phyloP scores from a whole-genome alignment of 768 basidiomycete genomes.

The Xerocomus spinulosus region DNA sequence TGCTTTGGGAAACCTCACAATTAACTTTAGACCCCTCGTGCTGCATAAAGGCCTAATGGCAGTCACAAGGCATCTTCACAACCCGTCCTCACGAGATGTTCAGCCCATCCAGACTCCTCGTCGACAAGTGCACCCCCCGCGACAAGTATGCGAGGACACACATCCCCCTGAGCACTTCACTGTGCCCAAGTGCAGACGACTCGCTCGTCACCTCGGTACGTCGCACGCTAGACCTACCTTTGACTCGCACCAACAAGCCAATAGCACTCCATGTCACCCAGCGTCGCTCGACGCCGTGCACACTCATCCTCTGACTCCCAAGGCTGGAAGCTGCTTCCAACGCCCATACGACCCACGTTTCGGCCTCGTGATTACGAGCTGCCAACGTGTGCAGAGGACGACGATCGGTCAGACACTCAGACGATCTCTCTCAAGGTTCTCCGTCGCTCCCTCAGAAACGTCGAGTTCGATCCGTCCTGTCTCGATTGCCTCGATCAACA shows the following conservation, averaged over 20 bases:
- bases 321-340: slow-evolving; percentile 30
- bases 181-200: slow-evolving; percentile 28
- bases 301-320: slow-evolving; percentile 32
- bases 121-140: slow-evolving; percentile 33
- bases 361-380: slow-evolving; percentile 32
- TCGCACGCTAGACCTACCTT: neutral
- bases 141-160: slow-evolving; percentile 32
- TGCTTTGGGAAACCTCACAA: slow-evolving; percentile 13
- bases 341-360: slow-evolving; percentile 32
- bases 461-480: slow-evolving; percentile 39
- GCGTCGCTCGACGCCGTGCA: slow-evolving; percentile 26
- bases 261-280: slow-evolving; percentile 16
- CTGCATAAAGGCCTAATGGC: slow-evolving; percentile 22
- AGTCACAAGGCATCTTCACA: neutral
- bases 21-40: slow-evolving; percentile 14
- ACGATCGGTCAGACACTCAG: slow-evolving; percentile 21
- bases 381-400: slow-evolving; percentile 29
- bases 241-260: neutral
- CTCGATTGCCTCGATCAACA: slow-evolving; percentile 41
- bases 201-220: slow-evolving; percentile 22
- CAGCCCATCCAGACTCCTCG: slow-evolving; percentile 25
- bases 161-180: slow-evolving; percentile 23
- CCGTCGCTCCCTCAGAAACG: slow-evolving; percentile 32
- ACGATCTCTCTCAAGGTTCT: slow-evolving; percentile 31
- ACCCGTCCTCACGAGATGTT: slow-evolving; percentile 10